Percentiles rank a stretch among this genome's conserved stretches.
These are phyloP conservation scores for Euphrasia confusa DNA, from an alignment of 257 asterid species.

Conservation along the genomic window DNA sequence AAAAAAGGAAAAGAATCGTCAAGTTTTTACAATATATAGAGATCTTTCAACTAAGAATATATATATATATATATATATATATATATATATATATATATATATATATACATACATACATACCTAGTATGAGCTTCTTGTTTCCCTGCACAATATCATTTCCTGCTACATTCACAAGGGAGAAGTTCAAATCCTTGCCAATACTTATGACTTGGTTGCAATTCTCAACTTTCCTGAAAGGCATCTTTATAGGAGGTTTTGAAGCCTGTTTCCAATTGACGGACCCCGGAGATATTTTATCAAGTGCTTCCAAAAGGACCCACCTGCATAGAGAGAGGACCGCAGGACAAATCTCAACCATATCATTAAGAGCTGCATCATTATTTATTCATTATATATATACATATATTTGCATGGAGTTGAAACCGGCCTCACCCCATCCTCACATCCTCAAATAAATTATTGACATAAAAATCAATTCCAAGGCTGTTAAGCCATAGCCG, in stretches of 20 bases:
- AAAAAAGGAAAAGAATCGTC: slow-evolving; percentile 24
- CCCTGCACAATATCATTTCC: no score
- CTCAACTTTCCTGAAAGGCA: slow-evolving; percentile 84
- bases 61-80: slow-evolving; percentile 62
- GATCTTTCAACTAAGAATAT: no score
- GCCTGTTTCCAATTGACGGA: slow-evolving; percentile 74
- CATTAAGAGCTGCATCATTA: no score
- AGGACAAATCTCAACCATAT: not conserved
- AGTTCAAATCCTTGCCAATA: slow-evolving; percentile 68
- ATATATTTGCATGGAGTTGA: not conserved
- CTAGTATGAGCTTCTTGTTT: slow-evolving; percentile 10
- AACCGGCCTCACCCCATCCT: slow-evolving; percentile 56
- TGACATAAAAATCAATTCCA: slow-evolving; percentile 60
- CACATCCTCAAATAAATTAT: slow-evolving; percentile 79
- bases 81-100: slow-evolving; percentile 28
- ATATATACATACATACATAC: slow-evolving; percentile 65
- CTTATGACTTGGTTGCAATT: slow-evolving; percentile 24
- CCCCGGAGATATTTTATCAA: slow-evolving; percentile 73
- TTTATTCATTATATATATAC: no score
- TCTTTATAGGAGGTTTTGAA: slow-evolving; percentile 72
- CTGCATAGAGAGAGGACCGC: slow-evolving; percentile 30
- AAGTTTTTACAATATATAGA: no score
- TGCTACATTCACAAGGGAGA: slow-evolving; percentile 47
- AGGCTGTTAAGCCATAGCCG: slow-evolving; percentile 77
- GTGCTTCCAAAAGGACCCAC: slow-evolving; percentile 71